These are phyloP conservation scores for Cyclanthera cordifolia DNA, from an alignment of 306 rosid genomes.

Conservation along the genomic window DNA sequence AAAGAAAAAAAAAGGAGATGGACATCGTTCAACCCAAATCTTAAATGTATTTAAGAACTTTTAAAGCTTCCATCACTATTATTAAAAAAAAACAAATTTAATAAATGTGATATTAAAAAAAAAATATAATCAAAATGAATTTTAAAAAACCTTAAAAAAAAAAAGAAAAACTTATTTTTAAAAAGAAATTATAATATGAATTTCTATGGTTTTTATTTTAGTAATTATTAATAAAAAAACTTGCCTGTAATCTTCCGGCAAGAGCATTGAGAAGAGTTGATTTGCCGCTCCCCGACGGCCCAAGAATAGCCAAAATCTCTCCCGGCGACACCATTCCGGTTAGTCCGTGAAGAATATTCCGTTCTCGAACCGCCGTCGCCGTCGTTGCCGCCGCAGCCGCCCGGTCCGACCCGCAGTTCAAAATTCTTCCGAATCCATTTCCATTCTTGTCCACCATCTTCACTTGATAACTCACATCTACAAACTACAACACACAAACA, in stretches of 20 bases:
- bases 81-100: too few relatives aligned
- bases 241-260: slow-evolving; percentile 41
- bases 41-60: too few relatives aligned
- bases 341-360: slow-evolving; percentile 45
- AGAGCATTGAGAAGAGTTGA: slow-evolving; percentile 72
- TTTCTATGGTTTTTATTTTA: too few relatives aligned
- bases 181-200: too few relatives aligned
- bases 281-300: slow-evolving; percentile 90
- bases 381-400: slow-evolving; percentile 18
- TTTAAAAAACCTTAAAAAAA: too few relatives aligned
- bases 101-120: too few relatives aligned
- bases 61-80: too few relatives aligned
- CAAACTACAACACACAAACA: slow-evolving; percentile 32
- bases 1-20: too few relatives aligned
- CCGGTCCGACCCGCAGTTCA: slow-evolving; percentile 12
- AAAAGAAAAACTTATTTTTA: too few relatives aligned
- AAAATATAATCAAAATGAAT: too few relatives aligned
- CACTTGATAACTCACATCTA: slow-evolving; percentile 53
- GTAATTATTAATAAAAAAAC: not conserved
- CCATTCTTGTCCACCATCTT: slow-evolving; percentile 32
- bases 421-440: slow-evolving; percentile 24
- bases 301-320: slow-evolving; percentile 64
- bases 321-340: slow-evolving; percentile 76
- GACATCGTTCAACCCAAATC: too few relatives aligned
- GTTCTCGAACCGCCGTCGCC: slow-evolving; percentile 22